Evolutionary conservation across 129 eudicot species (phyloP).

Genomic region (Logfia minima): DNA sequence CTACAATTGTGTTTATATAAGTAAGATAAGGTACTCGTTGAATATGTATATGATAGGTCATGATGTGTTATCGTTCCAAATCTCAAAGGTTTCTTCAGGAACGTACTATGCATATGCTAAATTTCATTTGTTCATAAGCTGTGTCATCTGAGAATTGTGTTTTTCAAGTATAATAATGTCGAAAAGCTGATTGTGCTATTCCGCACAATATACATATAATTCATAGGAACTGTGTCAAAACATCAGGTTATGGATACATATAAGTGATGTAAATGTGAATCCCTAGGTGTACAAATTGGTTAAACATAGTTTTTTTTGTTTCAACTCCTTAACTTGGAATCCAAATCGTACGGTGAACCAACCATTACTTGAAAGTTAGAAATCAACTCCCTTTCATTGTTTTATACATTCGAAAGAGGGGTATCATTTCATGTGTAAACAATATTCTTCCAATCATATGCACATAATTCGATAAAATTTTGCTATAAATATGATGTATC

Average conservation of each 20-base stretch:
- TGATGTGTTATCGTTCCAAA: not conserved
- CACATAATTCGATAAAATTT: no score
- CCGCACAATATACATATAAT: no score
- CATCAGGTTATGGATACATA: not conserved
- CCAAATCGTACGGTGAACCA: no score
- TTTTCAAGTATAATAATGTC: not conserved
- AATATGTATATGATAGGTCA: not conserved
- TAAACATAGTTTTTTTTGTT: no score
- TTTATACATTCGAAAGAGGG: no score
- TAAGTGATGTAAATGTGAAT: not conserved
- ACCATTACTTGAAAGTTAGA: no score
- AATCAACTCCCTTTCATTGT: no score
- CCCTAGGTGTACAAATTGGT: no score
- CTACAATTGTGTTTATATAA: not conserved
- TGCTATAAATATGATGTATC: not conserved
- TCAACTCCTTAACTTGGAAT: no score
- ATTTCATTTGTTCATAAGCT: not conserved
- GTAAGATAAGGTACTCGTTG: not conserved
- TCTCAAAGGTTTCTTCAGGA: not conserved
- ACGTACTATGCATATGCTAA: not conserved
- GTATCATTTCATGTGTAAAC: no score
- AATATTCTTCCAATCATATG: no score
- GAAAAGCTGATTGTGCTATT: not conserved
- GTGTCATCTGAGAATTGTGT: not conserved
- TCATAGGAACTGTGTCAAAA: not conserved